Percentiles rank a stretch among this genome's conserved stretches.
These are phyloP conservation scores for Sapria himalayana DNA, from an alignment of 345 rosid species.

Conservation along the genomic window DNA sequence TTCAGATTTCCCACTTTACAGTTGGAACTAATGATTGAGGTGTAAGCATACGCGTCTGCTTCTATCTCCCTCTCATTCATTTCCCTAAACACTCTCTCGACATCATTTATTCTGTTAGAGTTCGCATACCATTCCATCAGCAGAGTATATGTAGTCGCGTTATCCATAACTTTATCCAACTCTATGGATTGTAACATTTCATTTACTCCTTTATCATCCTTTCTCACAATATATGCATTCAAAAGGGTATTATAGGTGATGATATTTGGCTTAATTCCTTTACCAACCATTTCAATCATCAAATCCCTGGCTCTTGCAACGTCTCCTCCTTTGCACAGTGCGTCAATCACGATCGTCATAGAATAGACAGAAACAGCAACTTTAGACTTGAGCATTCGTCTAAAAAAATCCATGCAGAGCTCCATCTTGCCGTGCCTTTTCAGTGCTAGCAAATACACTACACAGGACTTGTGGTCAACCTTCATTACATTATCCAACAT, in stretches of 20 bases:
- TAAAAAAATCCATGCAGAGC: slow-evolving; percentile 28
- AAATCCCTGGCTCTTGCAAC: slow-evolving; percentile 29
- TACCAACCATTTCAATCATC: slow-evolving; percentile 19
- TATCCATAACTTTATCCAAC: slow-evolving; percentile 24
- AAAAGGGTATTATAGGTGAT: slow-evolving; percentile 51
- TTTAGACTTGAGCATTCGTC: slow-evolving; percentile 31
- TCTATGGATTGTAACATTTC: slow-evolving; percentile 44
- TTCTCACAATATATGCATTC: slow-evolving; percentile 30
- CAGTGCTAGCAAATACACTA: slow-evolving; percentile 43
- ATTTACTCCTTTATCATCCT: slow-evolving; percentile 25
- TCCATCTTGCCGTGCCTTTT: slow-evolving; percentile 29
- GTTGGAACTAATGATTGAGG: slow-evolving; percentile 33
- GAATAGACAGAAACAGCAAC: slow-evolving; percentile 38
- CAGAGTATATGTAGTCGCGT: slow-evolving; percentile 40
- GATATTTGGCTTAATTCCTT: slow-evolving; percentile 44
- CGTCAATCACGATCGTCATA: slow-evolving; percentile 43
- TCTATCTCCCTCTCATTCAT: slow-evolving; percentile 43
- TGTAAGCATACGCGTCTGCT: slow-evolving; percentile 34
- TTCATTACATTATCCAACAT: slow-evolving; percentile 26
- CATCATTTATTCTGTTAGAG: slow-evolving; percentile 24
- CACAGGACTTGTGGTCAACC: slow-evolving; percentile 57
- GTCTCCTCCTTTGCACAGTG: slow-evolving; percentile 40
- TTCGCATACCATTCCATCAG: slow-evolving; percentile 23
- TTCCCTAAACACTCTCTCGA: slow-evolving; percentile 48
- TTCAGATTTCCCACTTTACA: slow-evolving; percentile 37